Percentiles rank a stretch among this genome's conserved stretches.
These are phyloP conservation scores for Mallotus nudiflorus DNA, from an alignment of 345 rosid species.

Conservation along the genomic window DNA sequence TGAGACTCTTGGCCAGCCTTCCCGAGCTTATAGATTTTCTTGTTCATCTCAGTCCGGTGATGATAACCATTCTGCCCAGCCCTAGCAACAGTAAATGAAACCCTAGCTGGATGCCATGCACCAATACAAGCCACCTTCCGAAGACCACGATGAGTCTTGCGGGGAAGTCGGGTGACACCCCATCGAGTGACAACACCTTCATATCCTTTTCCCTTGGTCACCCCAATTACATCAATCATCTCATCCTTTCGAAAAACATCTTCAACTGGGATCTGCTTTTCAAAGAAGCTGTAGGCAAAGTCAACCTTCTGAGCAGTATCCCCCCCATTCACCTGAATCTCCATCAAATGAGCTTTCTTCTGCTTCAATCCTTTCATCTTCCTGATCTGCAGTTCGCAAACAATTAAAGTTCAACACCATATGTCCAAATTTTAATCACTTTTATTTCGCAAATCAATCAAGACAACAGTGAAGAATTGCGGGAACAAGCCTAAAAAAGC, in stretches of 20 bases:
- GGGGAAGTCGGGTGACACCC: constrained; percentile 91
- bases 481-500: not conserved
- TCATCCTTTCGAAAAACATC: constrained; percentile 87
- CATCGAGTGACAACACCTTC: constrained; percentile 94
- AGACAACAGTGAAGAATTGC: not conserved
- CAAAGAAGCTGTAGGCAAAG: constrained; percentile 75
- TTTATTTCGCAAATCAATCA: too few species aligned
- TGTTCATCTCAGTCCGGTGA: constrained; percentile 90
- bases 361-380: constrained; percentile 90
- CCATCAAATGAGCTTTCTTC: constrained; percentile 90
- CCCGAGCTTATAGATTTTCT: constrained; percentile 80
- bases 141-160: constrained; percentile 89
- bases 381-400: constrained; percentile 49
- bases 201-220: constrained; percentile 84
- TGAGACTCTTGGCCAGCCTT: constrained; percentile 68
- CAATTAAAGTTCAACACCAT: not conserved
- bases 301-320: constrained; percentile 71
- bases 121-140: constrained; percentile 96
- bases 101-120: constrained; percentile 96
- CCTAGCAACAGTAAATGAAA: constrained; percentile 85
- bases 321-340: constrained; percentile 87
- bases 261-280: constrained; percentile 79
- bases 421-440: too few species aligned
- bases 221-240: constrained; percentile 80
- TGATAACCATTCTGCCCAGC: constrained; percentile 96